Percentiles rank a stretch among this genome's conserved stretches.
phyloP scores from a whole-genome alignment of 1,284 basidiomycete species.

The Testicularia cyperi region DNA sequence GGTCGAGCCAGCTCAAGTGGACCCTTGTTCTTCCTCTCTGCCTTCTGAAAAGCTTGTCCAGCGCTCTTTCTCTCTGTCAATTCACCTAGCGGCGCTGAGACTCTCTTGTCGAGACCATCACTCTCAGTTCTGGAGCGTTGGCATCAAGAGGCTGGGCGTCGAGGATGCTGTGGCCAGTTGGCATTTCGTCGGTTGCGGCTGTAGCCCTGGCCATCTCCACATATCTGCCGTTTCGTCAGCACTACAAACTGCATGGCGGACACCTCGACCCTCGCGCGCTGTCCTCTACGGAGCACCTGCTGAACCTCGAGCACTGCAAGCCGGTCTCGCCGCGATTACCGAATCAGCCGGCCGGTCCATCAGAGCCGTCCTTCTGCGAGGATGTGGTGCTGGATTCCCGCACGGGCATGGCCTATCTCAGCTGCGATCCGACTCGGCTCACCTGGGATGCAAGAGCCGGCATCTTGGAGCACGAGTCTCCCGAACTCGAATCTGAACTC shows the following conservation, averaged over 20 bases:
- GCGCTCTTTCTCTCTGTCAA: too few species aligned
- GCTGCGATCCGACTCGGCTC: conserved; percentile 41
- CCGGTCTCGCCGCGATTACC: conserved; percentile 12
- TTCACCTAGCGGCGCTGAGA: too few species aligned
- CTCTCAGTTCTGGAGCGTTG: too few species aligned
- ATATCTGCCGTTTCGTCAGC: conserved; percentile 32
- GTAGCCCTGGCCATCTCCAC: conserved; percentile 25
- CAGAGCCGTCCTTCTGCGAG: conserved; percentile 43
- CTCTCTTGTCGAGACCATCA: too few species aligned
- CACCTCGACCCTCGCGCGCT: conserved; percentile 1
- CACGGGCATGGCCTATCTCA: conserved; percentile 38
- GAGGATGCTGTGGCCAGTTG: conserved; percentile 23
- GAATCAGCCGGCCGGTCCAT: conserved; percentile 23
- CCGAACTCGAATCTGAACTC: conserved; percentile 5
- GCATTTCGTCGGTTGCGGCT: conserved; percentile 22
- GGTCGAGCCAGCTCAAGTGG: too few species aligned
- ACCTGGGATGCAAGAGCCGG: conserved; percentile 39
- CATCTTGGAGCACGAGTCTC: conserved; percentile 22
- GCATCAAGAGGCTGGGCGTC: too few species aligned
- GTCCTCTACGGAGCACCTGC: not conserved
- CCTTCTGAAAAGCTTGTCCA: too few species aligned
- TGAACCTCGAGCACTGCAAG: conserved; percentile 30
- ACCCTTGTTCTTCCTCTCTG: too few species aligned
- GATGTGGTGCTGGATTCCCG: conserved; percentile 37
- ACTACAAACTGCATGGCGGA: conserved; percentile 30